Base-by-base conservation (phyloP, 192 early-diverging fungal genomes). In the Coemansia sp. region DNA sequence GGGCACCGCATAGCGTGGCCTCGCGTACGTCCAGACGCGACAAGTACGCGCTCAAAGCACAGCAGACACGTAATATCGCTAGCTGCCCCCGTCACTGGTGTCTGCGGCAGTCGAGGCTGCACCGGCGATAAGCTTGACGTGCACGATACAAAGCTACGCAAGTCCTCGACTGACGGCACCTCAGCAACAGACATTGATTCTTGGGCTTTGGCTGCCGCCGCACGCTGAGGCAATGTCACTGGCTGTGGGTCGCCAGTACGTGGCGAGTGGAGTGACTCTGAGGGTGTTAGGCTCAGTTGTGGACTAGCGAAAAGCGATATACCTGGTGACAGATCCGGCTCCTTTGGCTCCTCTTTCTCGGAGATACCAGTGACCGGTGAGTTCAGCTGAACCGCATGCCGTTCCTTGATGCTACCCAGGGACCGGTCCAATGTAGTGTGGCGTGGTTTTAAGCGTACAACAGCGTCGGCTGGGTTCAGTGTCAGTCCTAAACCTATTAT, bases 401-500 rank as follows among this genome's bases (percentile, higher is more conserved):
- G 64, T 33, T 40, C 39, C 53, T 57, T 40, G 55, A 58, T 55
- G 55, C 53, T 57, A 26, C 50, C 50, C 30, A 33, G 14, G 2
- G 53, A 57, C 30, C 53, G 5, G 37, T 37, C 13, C 38, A 9
- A 58, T 19, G 71, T 40, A 3, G 33, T 60, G 50, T 59, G 38
- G 2, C 70, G 65, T 14, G 70, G 66, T 67, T 75, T 74, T n/a
- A 81, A 44, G 13, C 59, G 37, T 6, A 82, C 79, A 23, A 82
- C 63, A 1, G 71, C 59, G 35, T 82, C 79, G 17, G 74, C 71
- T 0, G 79, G 79, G 26, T 82, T 82, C 63, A 82, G 62, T 17
- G 79, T 82, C 7, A 82, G 40, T 1, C 79, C 79, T 0, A 82
- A 66, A 0, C 79, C 79, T 42, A 82, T 82, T 16, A 82, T 82